phyloP scores from a whole-genome alignment of 352 stramenopile species.

The Globisporangium cylindrosporum region DNA sequence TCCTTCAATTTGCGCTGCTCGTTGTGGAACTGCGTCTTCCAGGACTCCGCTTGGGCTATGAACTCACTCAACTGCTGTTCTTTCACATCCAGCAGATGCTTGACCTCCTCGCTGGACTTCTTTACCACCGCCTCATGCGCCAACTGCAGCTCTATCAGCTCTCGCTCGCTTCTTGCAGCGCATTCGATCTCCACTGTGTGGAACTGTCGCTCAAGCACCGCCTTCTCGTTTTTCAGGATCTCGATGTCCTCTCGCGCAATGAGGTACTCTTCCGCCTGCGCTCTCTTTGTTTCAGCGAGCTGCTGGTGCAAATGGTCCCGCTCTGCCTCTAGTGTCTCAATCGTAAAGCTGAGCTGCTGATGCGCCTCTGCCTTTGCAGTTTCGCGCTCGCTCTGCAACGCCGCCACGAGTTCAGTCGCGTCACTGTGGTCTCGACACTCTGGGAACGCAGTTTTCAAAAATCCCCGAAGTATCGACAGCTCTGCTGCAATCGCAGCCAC shows the following conservation, averaged over 20 bases:
- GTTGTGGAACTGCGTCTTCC: constrained; percentile 33
- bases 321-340: constrained; percentile 22
- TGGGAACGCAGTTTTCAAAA: constrained; percentile 11
- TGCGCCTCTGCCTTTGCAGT: not conserved
- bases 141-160: constrained; percentile 34
- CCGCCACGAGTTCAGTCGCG: not conserved
- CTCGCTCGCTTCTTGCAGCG: constrained; percentile 28
- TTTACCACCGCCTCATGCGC: constrained; percentile 33
- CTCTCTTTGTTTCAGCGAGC: constrained; percentile 19
- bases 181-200: constrained; percentile 34
- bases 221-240: constrained; percentile 37
- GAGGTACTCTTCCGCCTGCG: constrained; percentile 24
- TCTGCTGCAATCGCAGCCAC: constrained; percentile 9
- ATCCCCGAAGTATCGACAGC: constrained; percentile 4
- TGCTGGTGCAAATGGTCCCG: constrained; percentile 20
- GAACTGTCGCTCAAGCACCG: constrained; percentile 32
- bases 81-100: constrained; percentile 35
- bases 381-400: constrained; percentile 10
- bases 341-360: not conserved
- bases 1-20: constrained; percentile 20
- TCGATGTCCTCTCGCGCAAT: constrained; percentile 26
- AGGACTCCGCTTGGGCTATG: constrained; percentile 24
- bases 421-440: not conserved
- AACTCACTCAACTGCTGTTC: constrained; percentile 45
- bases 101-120: constrained; percentile 42